Conservation (phyloP, 495 filamentous ascomycete species). For the Podospora pseudopauciseta region DNA sequence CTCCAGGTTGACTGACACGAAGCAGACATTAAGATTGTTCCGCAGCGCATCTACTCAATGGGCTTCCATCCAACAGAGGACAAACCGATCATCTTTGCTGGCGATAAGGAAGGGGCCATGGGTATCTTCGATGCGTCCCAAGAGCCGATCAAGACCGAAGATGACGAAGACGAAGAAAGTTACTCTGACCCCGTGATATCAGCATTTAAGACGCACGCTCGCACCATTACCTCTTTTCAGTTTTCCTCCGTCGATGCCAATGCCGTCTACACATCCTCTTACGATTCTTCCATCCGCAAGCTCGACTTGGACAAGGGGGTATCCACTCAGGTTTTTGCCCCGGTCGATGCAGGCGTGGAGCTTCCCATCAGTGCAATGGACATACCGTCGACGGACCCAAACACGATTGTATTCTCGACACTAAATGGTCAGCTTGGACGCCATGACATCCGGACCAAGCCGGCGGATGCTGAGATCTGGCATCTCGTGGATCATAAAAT, state of each 20-base stretch:
- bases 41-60: constrained; percentile 83
- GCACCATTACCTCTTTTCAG: constrained; percentile 81
- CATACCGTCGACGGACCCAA: constrained; percentile 63
- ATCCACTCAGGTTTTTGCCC: constrained; percentile 75
- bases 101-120: constrained; percentile 90
- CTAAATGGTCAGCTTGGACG: constrained; percentile 75
- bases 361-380: constrained; percentile 79
- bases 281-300: constrained; percentile 88
- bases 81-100: constrained; percentile 90
- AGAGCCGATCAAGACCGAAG: constrained; percentile 46
- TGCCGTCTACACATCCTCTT: constrained; percentile 80
- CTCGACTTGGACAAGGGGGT: constrained; percentile 77
- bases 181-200: constrained; percentile 66
- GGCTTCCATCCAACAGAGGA: constrained; percentile 82
- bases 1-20: constrained; percentile 18
- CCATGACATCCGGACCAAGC: constrained; percentile 65
- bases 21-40: constrained; percentile 85
- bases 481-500: constrained; percentile 91
- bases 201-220: constrained; percentile 81
- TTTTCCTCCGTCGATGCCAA: constrained; percentile 68
- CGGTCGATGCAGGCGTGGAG: constrained; percentile 62
- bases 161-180: constrained; percentile 56
- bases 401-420: constrained; percentile 82
- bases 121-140: constrained; percentile 93
- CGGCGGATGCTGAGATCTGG: constrained; percentile 58